Evolutionary conservation across 345 rosid genomes (phyloP).

Genomic region (Gossypium thurberi): DNA sequence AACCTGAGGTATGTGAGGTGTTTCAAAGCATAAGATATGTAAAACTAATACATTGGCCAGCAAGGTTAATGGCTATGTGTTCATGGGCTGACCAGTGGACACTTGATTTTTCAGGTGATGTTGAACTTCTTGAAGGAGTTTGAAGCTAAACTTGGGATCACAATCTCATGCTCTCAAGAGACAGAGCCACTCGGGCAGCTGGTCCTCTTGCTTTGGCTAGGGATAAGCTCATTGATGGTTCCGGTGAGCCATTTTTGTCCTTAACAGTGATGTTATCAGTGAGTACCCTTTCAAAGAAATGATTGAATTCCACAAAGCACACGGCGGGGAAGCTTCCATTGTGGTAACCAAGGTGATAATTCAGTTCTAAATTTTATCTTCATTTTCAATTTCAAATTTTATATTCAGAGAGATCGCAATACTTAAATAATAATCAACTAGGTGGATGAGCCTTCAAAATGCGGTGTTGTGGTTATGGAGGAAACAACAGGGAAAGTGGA

Average conservation of each 20-base stretch:
- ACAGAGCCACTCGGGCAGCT: constrained; percentile 96
- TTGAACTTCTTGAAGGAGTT: constrained; percentile 87
- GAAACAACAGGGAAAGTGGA: constrained; percentile 76
- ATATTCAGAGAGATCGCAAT: neutral
- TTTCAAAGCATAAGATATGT: neutral
- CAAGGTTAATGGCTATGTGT: neutral
- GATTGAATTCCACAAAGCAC: constrained; percentile 79
- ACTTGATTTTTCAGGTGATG: constrained; percentile 56
- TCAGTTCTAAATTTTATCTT: neutral
- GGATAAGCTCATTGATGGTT: constrained; percentile 72
- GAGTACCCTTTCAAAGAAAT: constrained; percentile 84
- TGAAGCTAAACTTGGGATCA: constrained; percentile 81
- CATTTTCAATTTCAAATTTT: neutral
- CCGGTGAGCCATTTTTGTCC: constrained; percentile 91
- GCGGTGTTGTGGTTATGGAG: constrained; percentile 93
- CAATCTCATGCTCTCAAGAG: constrained; percentile 91
- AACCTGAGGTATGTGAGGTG: constrained; percentile 61
- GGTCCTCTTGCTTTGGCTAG: constrained; percentile 95
- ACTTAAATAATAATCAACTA: constrained; percentile 2
- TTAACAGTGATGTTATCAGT: constrained; percentile 94
- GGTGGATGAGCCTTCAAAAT: constrained; percentile 98
- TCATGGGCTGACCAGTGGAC: neutral
- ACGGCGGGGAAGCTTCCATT: constrained; percentile 96
- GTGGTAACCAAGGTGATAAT: constrained; percentile 89
- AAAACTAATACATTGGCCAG: neutral